Evolutionary conservation across 164 flowering plant species (phyloP), one percentile per base, ranked within the genome.

Genomic region (Protea cynaroides): DNA sequence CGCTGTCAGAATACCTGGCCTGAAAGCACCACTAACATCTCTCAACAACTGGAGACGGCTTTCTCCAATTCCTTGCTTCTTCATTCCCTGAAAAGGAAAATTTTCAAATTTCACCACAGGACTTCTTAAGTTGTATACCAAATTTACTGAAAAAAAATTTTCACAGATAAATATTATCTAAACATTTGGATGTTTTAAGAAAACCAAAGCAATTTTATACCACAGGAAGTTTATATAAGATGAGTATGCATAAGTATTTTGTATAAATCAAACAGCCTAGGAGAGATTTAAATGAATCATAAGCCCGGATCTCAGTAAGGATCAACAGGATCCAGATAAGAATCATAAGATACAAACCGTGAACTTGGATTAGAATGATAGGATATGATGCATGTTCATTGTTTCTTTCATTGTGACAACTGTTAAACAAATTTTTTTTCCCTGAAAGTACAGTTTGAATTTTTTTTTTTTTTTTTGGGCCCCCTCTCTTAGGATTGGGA

Each of bases 1-100:
- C 25, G 90, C 87, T 54, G 90, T 83, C 65, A 85, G 53, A 40
- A 85, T 47, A 18, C 87, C 90, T 14, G 90, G 90, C 64, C 82
- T 77, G 70, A 83, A 83, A 44, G 82, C 80, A 63, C 90, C 90
- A 67, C 90, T 83, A 43, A 83, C 83, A 75, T 83, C 80, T 55
- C 76, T 70, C 22, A 85, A 57, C 52, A 85, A 73, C 63, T 85
- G 90, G 18, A 85, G 83, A 23, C 83, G 77, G 18, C 43, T 68
- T 61, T 79, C 87, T 40, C 75, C 77, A 60, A 79, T 68, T 38
- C 86, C 90, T 62, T 83, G 77, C 25, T 23, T 71, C 71, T 78
- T 83, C 90, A 85, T 83, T 75, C 82, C 90, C 87, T 83, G 74
- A 60, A 24, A 50, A 65, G 46, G 61, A 40, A 62, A 17, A 25